These are phyloP conservation scores for Davidsoniella neocaledoniae DNA, from an alignment of 2,329 filamentous ascomycete genomes.

Conservation along the genomic window DNA sequence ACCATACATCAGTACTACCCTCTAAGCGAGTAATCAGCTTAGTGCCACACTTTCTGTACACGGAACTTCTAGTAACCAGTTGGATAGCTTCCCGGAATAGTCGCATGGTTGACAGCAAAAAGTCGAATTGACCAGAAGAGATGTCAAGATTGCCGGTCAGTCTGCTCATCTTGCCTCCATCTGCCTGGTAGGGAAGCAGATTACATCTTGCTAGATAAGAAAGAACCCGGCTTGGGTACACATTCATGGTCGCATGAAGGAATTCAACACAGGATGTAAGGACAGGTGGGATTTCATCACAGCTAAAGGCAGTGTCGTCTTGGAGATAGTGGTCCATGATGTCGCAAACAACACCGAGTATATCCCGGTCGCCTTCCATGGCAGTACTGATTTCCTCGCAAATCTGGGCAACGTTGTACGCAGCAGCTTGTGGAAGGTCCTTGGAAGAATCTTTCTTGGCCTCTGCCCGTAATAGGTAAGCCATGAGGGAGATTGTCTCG, in stretches of 20 bases:
- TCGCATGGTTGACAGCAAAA: conserved; percentile 55
- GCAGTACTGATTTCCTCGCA: conserved; percentile 39
- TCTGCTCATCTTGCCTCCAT: conserved; percentile 57
- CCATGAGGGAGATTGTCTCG: conserved; percentile 59
- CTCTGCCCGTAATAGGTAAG: conserved; percentile 46
- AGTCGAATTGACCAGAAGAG: conserved; percentile 55
- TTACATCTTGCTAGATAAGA: conserved; percentile 71
- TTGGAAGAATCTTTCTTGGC: conserved; percentile 21
- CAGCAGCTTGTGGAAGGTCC: conserved; percentile 7
- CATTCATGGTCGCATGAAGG: conserved; percentile 52
- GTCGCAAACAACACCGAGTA: conserved; percentile 67
- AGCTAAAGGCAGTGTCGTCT: conserved; percentile 37
- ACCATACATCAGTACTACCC: conserved; percentile 37
- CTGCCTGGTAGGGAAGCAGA: conserved; percentile 60
- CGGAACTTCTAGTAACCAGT: conserved; percentile 53
- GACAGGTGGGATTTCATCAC: conserved; percentile 48
- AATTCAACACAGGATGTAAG: conserved; percentile 62
- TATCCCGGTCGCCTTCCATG: conserved; percentile 47
- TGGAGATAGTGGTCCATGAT: conserved; percentile 61
- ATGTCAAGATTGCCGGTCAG: conserved; percentile 75
- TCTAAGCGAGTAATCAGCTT: conserved; percentile 32
- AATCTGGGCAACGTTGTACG: conserved; percentile 27
- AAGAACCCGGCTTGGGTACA: conserved; percentile 75
- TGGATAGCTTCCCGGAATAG: conserved; percentile 63
- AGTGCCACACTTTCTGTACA: conserved; percentile 43